phyloP scores from a whole-genome alignment of 2,329 filamentous ascomycete genomes.

The Aspergillus novofumigatus region DNA sequence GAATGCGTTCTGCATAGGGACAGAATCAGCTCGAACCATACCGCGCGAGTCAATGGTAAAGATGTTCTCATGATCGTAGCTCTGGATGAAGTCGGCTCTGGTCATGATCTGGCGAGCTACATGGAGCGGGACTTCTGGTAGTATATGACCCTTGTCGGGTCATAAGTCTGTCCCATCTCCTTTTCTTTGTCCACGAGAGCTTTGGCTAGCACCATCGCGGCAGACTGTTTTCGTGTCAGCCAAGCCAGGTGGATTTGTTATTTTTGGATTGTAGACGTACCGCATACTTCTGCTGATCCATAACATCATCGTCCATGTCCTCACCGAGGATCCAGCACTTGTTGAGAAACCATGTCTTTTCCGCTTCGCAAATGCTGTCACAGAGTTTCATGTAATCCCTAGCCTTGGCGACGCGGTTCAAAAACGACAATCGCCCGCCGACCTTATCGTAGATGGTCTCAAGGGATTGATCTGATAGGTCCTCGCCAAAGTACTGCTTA shows the following conservation, averaged over 20 bases:
- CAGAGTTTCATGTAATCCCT: slow-evolving; percentile 75
- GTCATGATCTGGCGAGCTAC: slow-evolving; percentile 91
- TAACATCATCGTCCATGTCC: slow-evolving; percentile 92
- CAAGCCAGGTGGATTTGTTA: not conserved
- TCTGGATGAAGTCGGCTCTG: slow-evolving; percentile 85
- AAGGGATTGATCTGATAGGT: slow-evolving; percentile 50
- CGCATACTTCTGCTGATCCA: slow-evolving; percentile 96
- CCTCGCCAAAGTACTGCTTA: slow-evolving; percentile 68
- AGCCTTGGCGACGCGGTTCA: slow-evolving; percentile 87
- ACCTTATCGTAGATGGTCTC: slow-evolving; percentile 80
- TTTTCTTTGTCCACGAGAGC: slow-evolving; percentile 82
- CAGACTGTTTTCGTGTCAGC: slow-evolving; percentile 53
- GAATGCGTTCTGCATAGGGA: slow-evolving; percentile 95
- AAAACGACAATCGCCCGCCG: slow-evolving; percentile 80
- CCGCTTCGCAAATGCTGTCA: slow-evolving; percentile 63
- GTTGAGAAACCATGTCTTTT: slow-evolving; percentile 77
- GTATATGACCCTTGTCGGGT: slow-evolving; percentile 64
- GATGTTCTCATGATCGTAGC: slow-evolving; percentile 88
- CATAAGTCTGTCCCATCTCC: slow-evolving; percentile 58
- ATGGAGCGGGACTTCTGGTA: slow-evolving; percentile 78
- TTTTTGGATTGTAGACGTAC: slow-evolving; percentile 47
- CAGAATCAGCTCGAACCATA: slow-evolving; percentile 84
- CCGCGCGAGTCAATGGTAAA: slow-evolving; percentile 89
- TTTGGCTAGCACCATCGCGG: slow-evolving; percentile 87
- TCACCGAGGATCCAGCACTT: slow-evolving; percentile 72